Evolutionary conservation across 352 stramenopile species (phyloP).

Genomic region (Phytophthora pistaciae): DNA sequence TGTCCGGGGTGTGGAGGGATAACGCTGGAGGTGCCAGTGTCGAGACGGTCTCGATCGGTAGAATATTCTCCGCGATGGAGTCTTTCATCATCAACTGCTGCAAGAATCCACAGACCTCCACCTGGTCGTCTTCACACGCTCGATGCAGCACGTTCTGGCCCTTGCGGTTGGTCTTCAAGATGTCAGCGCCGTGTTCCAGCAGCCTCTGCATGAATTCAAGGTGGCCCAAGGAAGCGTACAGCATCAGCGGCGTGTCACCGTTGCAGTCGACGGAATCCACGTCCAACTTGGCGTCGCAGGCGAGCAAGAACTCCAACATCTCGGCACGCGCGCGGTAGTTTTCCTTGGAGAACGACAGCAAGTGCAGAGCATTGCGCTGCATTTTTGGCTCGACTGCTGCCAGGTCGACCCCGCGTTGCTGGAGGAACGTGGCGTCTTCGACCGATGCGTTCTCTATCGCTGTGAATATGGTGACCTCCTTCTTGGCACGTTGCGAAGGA

Average conservation of each 20-base stretch:
- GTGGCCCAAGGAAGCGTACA: constrained; percentile 61
- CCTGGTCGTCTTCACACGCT: constrained; percentile 69
- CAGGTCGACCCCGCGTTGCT: constrained; percentile 53
- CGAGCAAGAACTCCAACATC: constrained; percentile 67
- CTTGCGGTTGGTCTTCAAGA: constrained; percentile 34
- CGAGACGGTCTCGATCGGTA: constrained; percentile 7
- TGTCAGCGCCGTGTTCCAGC: constrained; percentile 34
- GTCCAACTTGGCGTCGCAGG: constrained; percentile 39
- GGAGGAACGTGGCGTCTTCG: constrained; percentile 64
- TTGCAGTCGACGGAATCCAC: constrained; percentile 51
- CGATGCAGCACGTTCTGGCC: constrained; percentile 64
- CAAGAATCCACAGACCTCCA: constrained; percentile 59
- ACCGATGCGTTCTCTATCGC: constrained; percentile 63
- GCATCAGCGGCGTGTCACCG: constrained; percentile 60
- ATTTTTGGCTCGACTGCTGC: constrained; percentile 46
- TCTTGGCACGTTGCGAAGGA: constrained; percentile 25
- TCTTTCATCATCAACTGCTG: constrained; percentile 40
- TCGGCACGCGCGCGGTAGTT: constrained; percentile 48
- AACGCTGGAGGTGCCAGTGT: background rate
- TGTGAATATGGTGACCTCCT: constrained; percentile 59
- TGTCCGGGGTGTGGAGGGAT: constrained; percentile 43
- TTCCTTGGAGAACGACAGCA: constrained; percentile 68
- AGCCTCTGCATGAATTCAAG: constrained; percentile 55
- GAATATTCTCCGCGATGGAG: constrained; percentile 16
- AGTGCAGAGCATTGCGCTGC: constrained; percentile 59